Evolutionary conservation across 768 basidiomycete genomes (phyloP).

Genomic region (Leucocoprinus leucothites): DNA sequence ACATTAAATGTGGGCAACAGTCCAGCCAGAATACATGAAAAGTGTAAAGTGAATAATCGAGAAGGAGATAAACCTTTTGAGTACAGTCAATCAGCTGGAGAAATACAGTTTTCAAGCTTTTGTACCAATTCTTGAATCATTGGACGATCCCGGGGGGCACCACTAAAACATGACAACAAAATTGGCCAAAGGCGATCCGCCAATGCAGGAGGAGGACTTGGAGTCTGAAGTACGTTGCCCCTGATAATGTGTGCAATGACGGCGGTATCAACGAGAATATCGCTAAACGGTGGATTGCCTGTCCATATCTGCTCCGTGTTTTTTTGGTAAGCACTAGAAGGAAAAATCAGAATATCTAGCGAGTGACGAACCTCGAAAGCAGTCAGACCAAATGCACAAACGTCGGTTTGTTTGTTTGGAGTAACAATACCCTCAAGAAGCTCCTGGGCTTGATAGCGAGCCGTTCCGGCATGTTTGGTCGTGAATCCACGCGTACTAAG

Average conservation of each 20-base stretch:
- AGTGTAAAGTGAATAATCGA: too few relatives aligned
- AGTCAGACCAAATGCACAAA: constrained; percentile 16
- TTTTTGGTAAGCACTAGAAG: neutral
- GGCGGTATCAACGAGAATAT: neutral
- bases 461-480: constrained; percentile 11
- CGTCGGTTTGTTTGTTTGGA: constrained; percentile 13
- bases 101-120: too few relatives aligned
- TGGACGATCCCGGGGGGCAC: neutral
- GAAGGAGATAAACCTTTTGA: too few relatives aligned
- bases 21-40: too few relatives aligned
- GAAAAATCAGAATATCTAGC: neutral
- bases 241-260: neutral
- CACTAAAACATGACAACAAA: neutral
- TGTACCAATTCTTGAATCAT: too few relatives aligned
- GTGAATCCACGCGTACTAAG: constrained; percentile 14
- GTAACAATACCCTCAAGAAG: constrained; percentile 1
- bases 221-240: neutral
- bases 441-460: constrained; percentile 19
- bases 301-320: constrained; percentile 1
- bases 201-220: neutral
- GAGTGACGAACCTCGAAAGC: constrained; percentile 13
- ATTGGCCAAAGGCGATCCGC: neutral
- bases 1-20: too few relatives aligned
- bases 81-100: too few relatives aligned
- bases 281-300: neutral